Base-by-base conservation (phyloP, 2,329 filamentous ascomycete species). In the Trichophaea hybrida region DNA sequence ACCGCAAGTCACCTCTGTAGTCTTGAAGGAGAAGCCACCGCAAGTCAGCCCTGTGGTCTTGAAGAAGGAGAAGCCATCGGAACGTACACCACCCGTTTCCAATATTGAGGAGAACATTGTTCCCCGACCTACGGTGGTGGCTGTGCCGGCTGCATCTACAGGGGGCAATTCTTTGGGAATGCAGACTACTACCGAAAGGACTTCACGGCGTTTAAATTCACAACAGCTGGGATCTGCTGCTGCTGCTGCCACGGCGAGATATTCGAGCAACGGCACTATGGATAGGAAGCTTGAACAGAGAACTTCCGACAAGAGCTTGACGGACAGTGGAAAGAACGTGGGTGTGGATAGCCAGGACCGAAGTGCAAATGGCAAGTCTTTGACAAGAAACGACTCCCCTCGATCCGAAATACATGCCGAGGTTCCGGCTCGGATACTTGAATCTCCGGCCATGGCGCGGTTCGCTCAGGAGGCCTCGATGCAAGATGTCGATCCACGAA, bases 401-500 rank as follows among this genome's bases (percentile, higher is more conserved):
- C 24, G 24, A 3, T 24, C 24, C 24, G 24, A 24, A 24, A 24
- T 3, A 24, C 24, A 17, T 24, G 44, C 44, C 6, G 17, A 12
- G 24, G 44, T 24, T 8, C 44, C 12, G 31, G 13, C 31, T 6
- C 12, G 13, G 50, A n/a, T n/a, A 33, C 10, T 1, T 32, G 33
- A 37, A 12, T 53, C 50, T 35, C 13, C 50, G 50, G 34, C 32
- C 8, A 53, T 53, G 50, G 33, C 31, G 1, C 31, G 50, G 8
- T 53, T 53, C 24, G 4, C 50, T n/a, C 32, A 35, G 50, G 50
- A 53, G 7, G 32, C 50, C 10, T 53, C 50, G 5, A 53, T 53
- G 50, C 50, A 53, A 24, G 50, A 53, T 37, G 33, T 53, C 8
- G 50, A 53, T 24, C 50, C 50, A n/a, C 32, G 50, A n/a, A 34